phyloP scores from a whole-genome alignment of 2,329 filamentous ascomycete species.

The Aspergillus sp. region DNA sequence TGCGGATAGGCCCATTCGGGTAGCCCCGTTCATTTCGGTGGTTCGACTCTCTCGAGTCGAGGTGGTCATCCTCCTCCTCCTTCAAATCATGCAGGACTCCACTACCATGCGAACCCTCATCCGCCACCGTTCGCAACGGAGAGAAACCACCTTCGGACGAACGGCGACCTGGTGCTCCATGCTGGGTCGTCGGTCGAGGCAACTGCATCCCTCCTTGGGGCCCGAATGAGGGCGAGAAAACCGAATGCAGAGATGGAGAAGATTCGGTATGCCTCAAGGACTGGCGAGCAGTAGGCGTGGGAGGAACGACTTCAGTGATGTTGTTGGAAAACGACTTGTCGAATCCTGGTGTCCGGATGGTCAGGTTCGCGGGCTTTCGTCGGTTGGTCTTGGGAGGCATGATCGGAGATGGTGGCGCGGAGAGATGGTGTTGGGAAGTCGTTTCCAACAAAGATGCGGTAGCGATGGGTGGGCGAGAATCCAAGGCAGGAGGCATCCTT shows the following conservation, averaged over 20 bases:
- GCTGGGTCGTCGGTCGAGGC: constrained; percentile 32
- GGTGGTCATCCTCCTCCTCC: constrained; percentile 45
- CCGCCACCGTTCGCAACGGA: constrained; percentile 17
- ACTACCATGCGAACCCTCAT: constrained; percentile 18
- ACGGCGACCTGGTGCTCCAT: constrained; percentile 15
- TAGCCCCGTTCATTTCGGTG: constrained; percentile 57
- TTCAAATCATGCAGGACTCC: constrained; percentile 39
- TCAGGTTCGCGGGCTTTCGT: constrained; percentile 52
- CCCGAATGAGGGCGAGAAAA: constrained; percentile 45
- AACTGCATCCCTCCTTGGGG: constrained; percentile 46
- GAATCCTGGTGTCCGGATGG: constrained; percentile 49
- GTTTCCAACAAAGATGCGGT: constrained; percentile 43
- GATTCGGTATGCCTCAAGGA: constrained; percentile 54
- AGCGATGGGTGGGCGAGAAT: constrained; percentile 38
- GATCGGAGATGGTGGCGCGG: constrained; percentile 51
- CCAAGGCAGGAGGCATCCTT: constrained; percentile 45
- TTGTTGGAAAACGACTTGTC: constrained; percentile 43
- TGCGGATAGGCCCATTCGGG: constrained; percentile 55
- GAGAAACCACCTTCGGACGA: constrained; percentile 25
- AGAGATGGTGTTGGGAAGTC: constrained; percentile 30
- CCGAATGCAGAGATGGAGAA: constrained; percentile 49
- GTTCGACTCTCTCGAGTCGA: constrained; percentile 47
- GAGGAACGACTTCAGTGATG: constrained; percentile 46
- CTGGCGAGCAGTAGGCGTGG: constrained; percentile 48
- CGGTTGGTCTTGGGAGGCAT: constrained; percentile 46